phyloP scores from a whole-genome alignment of 192 early-diverging fungal genomes.

The Coemansia sp. region DNA sequence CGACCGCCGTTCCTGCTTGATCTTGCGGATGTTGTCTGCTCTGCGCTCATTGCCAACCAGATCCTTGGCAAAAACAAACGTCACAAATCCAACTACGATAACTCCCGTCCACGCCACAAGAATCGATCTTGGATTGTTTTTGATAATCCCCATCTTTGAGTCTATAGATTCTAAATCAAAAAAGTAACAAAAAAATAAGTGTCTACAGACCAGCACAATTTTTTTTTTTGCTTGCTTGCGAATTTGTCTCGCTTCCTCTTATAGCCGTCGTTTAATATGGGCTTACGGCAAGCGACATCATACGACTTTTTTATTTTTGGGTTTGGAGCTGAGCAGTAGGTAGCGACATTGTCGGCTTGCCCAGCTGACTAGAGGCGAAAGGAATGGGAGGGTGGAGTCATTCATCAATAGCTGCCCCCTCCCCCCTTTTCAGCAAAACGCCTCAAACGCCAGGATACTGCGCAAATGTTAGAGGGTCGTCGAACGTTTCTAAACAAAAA shows the following conservation, averaged over 20 bases:
- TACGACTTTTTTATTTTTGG: background rate
- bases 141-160: constrained; percentile 36
- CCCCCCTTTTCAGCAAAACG: background rate
- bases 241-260: background rate
- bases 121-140: constrained; percentile 53
- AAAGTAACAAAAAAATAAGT: background rate
- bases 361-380: constrained; percentile 1
- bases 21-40: constrained; percentile 48
- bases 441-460: background rate
- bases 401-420: background rate
- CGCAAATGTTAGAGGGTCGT: background rate
- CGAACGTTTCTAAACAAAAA: background rate
- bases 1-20: constrained; percentile 45
- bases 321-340: background rate
- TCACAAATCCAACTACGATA: constrained; percentile 37
- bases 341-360: background rate
- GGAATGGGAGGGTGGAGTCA: no score
- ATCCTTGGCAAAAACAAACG: constrained; percentile 48
- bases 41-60: constrained; percentile 49
- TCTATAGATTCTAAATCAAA: background rate
- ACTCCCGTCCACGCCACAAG: constrained; percentile 39
- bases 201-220: background rate
- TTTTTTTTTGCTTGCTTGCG: background rate
- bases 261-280: background rate
- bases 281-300: background rate